Base-by-base conservation (phyloP, 2,329 filamentous ascomycete species). In the Cercospora berteroae region DNA sequence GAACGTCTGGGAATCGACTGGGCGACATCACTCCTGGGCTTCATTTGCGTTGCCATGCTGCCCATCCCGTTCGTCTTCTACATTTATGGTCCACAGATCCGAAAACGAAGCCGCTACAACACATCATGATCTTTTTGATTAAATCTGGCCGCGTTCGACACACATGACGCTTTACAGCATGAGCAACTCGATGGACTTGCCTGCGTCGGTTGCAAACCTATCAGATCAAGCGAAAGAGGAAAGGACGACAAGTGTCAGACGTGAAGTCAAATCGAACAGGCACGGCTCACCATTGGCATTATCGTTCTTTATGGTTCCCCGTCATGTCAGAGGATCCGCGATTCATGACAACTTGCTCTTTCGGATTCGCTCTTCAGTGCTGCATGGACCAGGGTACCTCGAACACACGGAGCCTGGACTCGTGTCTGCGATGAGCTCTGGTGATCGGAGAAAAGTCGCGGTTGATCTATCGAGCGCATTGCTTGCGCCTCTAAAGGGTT, bases 1-100 rank as follows among this genome's bases (percentile, higher is more conserved):
- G 63, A 75, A 13, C 68, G 48, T 1, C 69, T 83, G 10, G 80
- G 79, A 0, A 78, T 82, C 13, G 77, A 74, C n/a, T 81, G 81
- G 78, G 82, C 82, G 2, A 79, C 77, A 4, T 80, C 77, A 23
- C 64, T 83, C 23, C 75, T 83, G 36, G 82, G 76, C 0, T 82
- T 83, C 60, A 68, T 83, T 5, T 78, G 77, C 25, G 61, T 81
- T 4, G 73, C 69, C 1, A 72, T 80, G 74, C 57, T 79, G 39
- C 77, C 77, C 1, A 79, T 81, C 23, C 79, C 79, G 6, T 81
- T 75, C 70, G 70, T 77, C 9, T 76, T 80, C 63, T 79, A 72
- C 67, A 72, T 70, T 55, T 77, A 67, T 36, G 77, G 77, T 5
- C 69, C 72, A 33, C 50, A 52, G 64, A 74, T 78, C 27, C 60